These are phyloP conservation scores for Calvatia gigantea DNA, from an alignment of 768 basidiomycete genomes.

Conservation along the genomic window DNA sequence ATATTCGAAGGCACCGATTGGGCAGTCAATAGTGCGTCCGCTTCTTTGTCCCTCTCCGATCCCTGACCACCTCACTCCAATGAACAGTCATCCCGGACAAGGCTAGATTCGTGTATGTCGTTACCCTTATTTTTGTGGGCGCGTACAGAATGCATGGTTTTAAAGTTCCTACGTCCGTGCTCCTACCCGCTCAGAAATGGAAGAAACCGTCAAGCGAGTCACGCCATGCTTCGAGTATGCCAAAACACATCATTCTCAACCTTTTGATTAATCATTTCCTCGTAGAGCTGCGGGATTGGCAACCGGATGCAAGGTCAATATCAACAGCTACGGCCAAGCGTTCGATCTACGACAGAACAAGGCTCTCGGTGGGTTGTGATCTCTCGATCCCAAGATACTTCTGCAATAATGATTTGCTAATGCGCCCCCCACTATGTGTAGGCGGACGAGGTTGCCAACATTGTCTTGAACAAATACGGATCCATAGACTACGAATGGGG, in stretches of 20 bases:
- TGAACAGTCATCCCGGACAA: slow-evolving; percentile 78
- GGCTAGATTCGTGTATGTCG: slow-evolving; percentile 60
- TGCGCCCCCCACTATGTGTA: slow-evolving; percentile 22
- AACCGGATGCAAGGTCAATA: slow-evolving; percentile 54
- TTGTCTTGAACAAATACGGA: slow-evolving; percentile 60
- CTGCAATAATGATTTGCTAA: background rate
- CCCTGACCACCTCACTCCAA: background rate
- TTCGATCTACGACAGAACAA: slow-evolving; percentile 69
- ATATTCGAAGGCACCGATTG: slow-evolving; percentile 74
- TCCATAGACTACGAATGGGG: slow-evolving; percentile 64
- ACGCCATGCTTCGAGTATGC: slow-evolving; percentile 66
- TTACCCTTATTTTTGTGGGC: background rate
- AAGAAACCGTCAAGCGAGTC: slow-evolving; percentile 56
- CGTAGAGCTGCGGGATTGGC: slow-evolving; percentile 64
- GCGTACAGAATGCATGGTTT: background rate
- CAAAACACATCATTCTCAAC: background rate
- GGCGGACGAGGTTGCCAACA: slow-evolving; percentile 63
- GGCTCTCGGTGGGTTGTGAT: slow-evolving; percentile 51
- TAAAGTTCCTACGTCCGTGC: slow-evolving; percentile 71
- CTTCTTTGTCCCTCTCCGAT: background rate
- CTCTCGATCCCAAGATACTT: too few species aligned
- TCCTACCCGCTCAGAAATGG: slow-evolving; percentile 58
- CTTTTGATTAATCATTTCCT: background rate
- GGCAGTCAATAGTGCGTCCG: slow-evolving; percentile 61
- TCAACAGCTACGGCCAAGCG: slow-evolving; percentile 31